Percentiles rank a stretch among this genome's conserved stretches.
Evolutionary conservation across 768 basidiomycete genomes (phyloP).

Genomic region (Jaapia argillacea): DNA sequence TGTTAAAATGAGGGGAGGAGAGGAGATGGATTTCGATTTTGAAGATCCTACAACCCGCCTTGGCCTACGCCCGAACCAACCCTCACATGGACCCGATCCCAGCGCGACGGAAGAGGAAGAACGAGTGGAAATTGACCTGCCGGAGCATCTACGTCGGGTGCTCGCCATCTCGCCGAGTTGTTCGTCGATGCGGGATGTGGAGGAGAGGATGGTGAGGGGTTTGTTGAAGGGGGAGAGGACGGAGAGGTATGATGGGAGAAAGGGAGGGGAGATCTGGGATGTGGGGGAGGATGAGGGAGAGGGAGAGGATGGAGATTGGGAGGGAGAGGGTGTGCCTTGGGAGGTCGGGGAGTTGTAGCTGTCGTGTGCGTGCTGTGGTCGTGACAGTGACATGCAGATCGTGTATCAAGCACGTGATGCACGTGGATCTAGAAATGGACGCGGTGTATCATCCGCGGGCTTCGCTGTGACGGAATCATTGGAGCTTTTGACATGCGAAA

Average conservation of each 20-base stretch:
- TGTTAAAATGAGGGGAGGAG: background rate
- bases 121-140: constrained; percentile 45
- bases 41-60: background rate
- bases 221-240: constrained; percentile 50
- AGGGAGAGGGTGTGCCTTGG: constrained; percentile 77
- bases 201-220: constrained; percentile 45
- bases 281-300: constrained; percentile 50
- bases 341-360: constrained; percentile 70
- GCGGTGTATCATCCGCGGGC: too few relatives aligned
- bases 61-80: background rate
- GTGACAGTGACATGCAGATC: too few relatives aligned
- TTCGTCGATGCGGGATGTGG: constrained; percentile 31
- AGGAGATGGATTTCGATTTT: background rate
- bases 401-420: too few relatives aligned
- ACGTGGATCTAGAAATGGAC: too few relatives aligned
- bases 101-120: constrained; percentile 20
- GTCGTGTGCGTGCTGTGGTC: too few relatives aligned
- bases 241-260: constrained; percentile 48
- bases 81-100: too few relatives aligned
- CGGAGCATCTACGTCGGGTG: constrained; percentile 55
- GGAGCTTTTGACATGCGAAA: too few relatives aligned
- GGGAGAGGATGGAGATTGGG: constrained; percentile 41
- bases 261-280: constrained; percentile 70
- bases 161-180: constrained; percentile 47
- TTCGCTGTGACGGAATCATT: too few relatives aligned